A percentile compares a stretch with the other conserved stretches of the same genome.
phyloP scores from a whole-genome alignment of 179 eudicot species.

The Carnegiea gigantea region DNA sequence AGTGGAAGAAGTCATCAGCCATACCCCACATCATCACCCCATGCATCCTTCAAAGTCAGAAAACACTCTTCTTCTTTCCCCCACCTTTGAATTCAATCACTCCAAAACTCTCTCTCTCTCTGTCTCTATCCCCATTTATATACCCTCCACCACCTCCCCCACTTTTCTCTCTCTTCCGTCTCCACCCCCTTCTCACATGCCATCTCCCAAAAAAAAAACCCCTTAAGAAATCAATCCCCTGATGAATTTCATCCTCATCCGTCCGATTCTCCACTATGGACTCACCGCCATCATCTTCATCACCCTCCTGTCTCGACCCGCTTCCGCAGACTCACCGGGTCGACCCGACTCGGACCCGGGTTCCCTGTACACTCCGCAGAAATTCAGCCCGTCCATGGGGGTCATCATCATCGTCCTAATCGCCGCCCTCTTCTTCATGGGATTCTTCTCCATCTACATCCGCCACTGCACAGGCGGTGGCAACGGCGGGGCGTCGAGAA shows the following conservation, averaged over 20 bases:
- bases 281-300: neutral
- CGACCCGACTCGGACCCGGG: neutral
- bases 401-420: conserved; percentile 50
- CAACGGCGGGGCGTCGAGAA: neutral
- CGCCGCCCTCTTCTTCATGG: conserved; percentile 64
- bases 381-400: conserved; percentile 58
- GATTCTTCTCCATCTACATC: conserved; percentile 69
- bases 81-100: neutral
- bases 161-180: neutral
- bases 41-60: neutral
- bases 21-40: neutral
- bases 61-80: neutral
- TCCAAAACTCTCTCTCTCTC: neutral
- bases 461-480: conserved; percentile 50
- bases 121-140: neutral
- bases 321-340: neutral
- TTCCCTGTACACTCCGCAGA: neutral
- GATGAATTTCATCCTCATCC: neutral
- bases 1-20: neutral
- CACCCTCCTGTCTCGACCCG: neutral
- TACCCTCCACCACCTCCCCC: neutral
- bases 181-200: neutral
- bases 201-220: neutral
- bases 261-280: neutral
- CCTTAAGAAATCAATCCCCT: neutral